Evolutionary conservation across 1,139 yeast species (phyloP).

Genomic region (Taphrina communis): DNA sequence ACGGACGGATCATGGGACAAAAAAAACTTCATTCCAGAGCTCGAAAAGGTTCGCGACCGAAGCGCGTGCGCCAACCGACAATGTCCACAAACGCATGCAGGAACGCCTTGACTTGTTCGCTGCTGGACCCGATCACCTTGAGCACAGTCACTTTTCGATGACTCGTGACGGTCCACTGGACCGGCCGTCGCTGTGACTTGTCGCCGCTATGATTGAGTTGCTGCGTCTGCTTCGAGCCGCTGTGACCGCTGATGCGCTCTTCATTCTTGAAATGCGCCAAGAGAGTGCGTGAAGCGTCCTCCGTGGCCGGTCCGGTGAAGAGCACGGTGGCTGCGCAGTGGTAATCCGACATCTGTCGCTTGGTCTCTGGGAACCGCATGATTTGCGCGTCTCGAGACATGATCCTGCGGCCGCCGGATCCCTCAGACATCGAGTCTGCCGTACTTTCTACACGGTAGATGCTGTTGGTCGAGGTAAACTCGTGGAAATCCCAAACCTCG

Average conservation of each 20-base stretch:
- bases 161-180: conserved; percentile 34
- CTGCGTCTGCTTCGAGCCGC: neutral
- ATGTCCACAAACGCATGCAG: conserved; percentile 12
- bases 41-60: conserved; percentile 34
- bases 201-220: neutral
- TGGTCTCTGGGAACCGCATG: conserved; percentile 8
- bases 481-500: conserved; percentile 38
- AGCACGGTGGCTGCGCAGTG: conserved; percentile 35
- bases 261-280: conserved; percentile 25
- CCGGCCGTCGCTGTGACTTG: neutral
- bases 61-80: conserved; percentile 24
- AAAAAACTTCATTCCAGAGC: conserved; percentile 20
- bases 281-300: conserved; percentile 1
- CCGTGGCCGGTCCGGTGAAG: conserved; percentile 22
- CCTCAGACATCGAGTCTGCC: neutral
- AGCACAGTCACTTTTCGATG: conserved; percentile 33
- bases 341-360: conserved; percentile 15
- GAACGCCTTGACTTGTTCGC: conserved; percentile 34
- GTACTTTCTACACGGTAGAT: neutral
- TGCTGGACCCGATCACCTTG: conserved; percentile 23
- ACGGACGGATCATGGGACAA: too few relatives aligned
- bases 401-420: neutral
- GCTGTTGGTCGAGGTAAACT: conserved; percentile 31
- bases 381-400: conserved; percentile 24
- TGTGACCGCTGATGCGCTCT: conserved; percentile 26